Percentiles rank a stretch among this genome's conserved stretches.
These are phyloP conservation scores for Bassia scoparia DNA, from an alignment of 148 eudicot genomes.

Conservation along the genomic window DNA sequence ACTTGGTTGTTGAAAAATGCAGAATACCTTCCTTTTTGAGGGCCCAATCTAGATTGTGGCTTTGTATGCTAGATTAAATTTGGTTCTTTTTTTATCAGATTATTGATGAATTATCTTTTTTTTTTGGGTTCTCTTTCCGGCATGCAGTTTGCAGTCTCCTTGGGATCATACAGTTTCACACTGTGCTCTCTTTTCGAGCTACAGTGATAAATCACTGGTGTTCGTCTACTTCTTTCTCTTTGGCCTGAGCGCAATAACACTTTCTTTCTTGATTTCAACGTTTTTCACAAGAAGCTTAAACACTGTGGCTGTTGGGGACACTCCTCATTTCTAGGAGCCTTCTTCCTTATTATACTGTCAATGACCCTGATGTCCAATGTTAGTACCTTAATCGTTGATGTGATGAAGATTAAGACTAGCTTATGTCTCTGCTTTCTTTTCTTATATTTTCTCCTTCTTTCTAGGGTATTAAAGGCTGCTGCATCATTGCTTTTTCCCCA, in stretches of 20 bases:
- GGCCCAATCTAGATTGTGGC: neutral
- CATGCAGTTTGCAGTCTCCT: slow-evolving; percentile 89
- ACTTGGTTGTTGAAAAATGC: neutral
- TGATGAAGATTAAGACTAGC: neutral
- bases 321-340: slow-evolving; percentile 94
- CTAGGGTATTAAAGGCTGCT: slow-evolving; percentile 66
- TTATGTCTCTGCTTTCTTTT: slow-evolving; percentile 3
- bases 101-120: slow-evolving; percentile 8
- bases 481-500: slow-evolving; percentile 96
- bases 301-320: slow-evolving; percentile 99
- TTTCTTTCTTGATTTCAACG: slow-evolving; percentile 84
- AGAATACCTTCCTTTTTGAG: neutral
- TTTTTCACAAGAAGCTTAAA: slow-evolving; percentile 94
- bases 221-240: slow-evolving; percentile 89
- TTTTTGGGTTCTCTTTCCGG: slow-evolving; percentile 18
- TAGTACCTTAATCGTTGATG: slow-evolving; percentile 30
- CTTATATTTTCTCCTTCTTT: slow-evolving; percentile 24
- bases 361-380: slow-evolving; percentile 76
- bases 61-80: neutral
- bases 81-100: neutral
- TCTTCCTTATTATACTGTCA: slow-evolving; percentile 91
- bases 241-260: slow-evolving; percentile 92
- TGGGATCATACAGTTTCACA: slow-evolving; percentile 79
- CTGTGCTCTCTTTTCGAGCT: slow-evolving; percentile 82
- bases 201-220: slow-evolving; percentile 94